Evolutionary conservation across 169 alveolate species (phyloP).

Genomic region (Plasmodium gaboni): DNA sequence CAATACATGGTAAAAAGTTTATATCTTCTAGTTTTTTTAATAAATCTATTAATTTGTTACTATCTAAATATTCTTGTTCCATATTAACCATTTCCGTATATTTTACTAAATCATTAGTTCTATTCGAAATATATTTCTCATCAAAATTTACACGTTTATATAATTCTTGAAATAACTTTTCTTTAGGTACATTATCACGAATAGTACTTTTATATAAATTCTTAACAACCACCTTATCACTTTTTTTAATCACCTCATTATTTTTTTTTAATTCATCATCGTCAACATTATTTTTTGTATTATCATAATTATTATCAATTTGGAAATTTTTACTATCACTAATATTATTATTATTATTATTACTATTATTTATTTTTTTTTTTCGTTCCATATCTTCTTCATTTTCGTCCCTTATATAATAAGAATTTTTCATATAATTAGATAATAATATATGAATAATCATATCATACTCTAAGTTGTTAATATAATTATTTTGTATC

Average conservation of each 20-base stretch:
- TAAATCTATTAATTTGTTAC: conserved; percentile 82
- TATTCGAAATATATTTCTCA: conserved; percentile 31
- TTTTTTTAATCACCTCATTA: not conserved
- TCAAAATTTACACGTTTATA: conserved; percentile 55
- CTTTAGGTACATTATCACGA: conserved; percentile 22
- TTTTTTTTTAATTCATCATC: not conserved
- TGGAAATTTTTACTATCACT: no score
- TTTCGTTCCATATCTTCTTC: conserved; percentile 1
- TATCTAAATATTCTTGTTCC: conserved; percentile 80
- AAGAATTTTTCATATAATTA: conserved; percentile 66
- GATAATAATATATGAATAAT: conserved; percentile 58
- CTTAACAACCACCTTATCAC: conserved; percentile 5
- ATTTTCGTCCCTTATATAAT: conserved; percentile 14
- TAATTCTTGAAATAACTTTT: conserved; percentile 49
- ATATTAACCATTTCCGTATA: conserved; percentile 76
- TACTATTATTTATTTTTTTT: no score
- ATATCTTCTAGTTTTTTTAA: conserved; percentile 85
- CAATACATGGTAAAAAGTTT: conserved; percentile 90
- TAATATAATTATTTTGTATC: conserved; percentile 62
- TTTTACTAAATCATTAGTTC: conserved; percentile 58
- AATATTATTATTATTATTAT: no score
- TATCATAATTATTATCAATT: no score
- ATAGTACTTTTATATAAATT: conserved; percentile 21
- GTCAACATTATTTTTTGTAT: not conserved
- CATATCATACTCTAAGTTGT: conserved; percentile 67